phyloP scores from a whole-genome alignment of 2,329 filamentous ascomycete genomes.

The Raffaelea deltoideospora region DNA sequence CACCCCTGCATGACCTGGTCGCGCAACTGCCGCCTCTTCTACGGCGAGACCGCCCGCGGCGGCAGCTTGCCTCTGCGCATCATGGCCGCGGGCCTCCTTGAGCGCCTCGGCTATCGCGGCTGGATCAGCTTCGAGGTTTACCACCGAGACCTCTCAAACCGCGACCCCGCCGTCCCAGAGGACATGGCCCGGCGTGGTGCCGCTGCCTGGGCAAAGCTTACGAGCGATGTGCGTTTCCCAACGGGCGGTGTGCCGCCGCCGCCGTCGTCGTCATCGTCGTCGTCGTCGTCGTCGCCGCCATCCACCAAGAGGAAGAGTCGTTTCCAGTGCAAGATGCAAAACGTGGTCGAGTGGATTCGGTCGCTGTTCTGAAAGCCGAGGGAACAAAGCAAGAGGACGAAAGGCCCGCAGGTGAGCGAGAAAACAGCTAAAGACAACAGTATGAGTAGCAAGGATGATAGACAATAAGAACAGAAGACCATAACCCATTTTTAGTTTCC shows the following conservation, averaged over 20 bases:
- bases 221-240: background rate
- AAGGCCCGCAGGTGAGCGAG: too few relatives aligned
- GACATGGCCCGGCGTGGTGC: constrained; percentile 37
- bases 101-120: constrained; percentile 39
- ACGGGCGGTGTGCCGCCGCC: background rate
- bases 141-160: constrained; percentile 31
- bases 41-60: constrained; percentile 36
- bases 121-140: constrained; percentile 48
- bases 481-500: too few relatives aligned
- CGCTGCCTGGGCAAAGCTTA: constrained; percentile 29
- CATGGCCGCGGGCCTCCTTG: constrained; percentile 35
- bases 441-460: too few relatives aligned
- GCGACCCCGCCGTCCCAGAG: constrained; percentile 25
- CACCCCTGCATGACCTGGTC: constrained; percentile 49
- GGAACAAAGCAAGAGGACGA: too few relatives aligned
- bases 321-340: too few relatives aligned
- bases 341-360: too few relatives aligned
- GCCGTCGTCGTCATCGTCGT: too few relatives aligned
- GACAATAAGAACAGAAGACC: too few relatives aligned
- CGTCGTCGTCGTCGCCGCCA: too few relatives aligned
- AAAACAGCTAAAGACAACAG: too few relatives aligned
- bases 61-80: constrained; percentile 43
- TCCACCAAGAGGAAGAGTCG: too few relatives aligned
- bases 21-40: constrained; percentile 43
- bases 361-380: too few relatives aligned